A percentile compares a stretch with the other conserved stretches of the same genome.
Evolutionary conservation across 108 stramenopile genomes (phyloP).

Genomic region (Chaetoceros muelleri): DNA sequence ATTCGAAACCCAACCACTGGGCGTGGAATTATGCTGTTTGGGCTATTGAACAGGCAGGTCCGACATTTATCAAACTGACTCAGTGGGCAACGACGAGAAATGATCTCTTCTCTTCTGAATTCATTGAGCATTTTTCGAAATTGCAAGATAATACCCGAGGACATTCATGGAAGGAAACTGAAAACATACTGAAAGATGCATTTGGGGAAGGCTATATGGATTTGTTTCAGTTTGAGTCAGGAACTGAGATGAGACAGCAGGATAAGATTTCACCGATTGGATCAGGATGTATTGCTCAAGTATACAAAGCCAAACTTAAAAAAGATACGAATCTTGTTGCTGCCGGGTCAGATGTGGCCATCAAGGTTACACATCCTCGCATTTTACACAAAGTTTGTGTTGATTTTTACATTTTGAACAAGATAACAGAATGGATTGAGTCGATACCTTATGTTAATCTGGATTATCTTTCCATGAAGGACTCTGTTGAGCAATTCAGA

Average conservation of each 20-base stretch:
- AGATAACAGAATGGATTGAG: constrained; percentile 53
- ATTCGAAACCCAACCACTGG: constrained; percentile 7
- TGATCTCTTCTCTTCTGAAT: constrained; percentile 77
- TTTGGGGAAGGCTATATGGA: constrained; percentile 46
- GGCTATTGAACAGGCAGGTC: constrained; percentile 82
- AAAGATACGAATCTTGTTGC: constrained; percentile 29
- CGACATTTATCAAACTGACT: constrained; percentile 82
- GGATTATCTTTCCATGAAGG: constrained; percentile 62
- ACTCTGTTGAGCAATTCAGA: constrained; percentile 78
- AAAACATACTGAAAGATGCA: constrained; percentile 39
- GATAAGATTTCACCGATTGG: constrained; percentile 57
- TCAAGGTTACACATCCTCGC: constrained; percentile 84
- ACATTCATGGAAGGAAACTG: constrained; percentile 65
- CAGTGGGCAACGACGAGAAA: constrained; percentile 88
- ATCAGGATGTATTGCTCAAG: constrained; percentile 85
- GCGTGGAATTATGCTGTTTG: constrained; percentile 76
- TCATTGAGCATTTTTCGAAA: constrained; percentile 73
- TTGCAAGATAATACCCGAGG: constrained; percentile 78
- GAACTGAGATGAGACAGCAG: constrained; percentile 22
- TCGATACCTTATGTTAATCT: constrained; percentile 55
- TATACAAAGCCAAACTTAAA: constrained; percentile 53
- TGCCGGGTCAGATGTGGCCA: constrained; percentile 51
- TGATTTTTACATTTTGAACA: constrained; percentile 77
- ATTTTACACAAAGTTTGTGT: constrained; percentile 77
- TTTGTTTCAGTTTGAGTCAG: constrained; percentile 12